Conservation (phyloP, 805 yeast genomes). For the Hanseniaspora jakobsenii region DNA sequence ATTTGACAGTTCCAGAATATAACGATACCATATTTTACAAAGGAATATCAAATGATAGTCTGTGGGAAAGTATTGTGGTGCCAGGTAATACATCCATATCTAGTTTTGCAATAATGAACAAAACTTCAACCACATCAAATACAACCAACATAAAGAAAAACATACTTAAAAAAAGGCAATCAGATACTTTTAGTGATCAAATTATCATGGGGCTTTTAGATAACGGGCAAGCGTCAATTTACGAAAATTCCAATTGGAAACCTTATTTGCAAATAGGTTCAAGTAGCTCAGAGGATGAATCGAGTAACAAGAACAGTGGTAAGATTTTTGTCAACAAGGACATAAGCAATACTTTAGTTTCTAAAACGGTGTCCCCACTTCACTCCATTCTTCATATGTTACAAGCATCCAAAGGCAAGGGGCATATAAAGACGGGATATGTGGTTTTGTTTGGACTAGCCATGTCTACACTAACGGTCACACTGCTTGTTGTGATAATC, state of each 20-base stretch:
- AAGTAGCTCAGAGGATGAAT: slow-evolving; percentile 17
- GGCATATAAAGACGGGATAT: slow-evolving; percentile 39
- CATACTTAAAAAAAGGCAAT: background rate
- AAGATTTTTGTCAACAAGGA: slow-evolving; percentile 32
- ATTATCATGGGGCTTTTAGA: slow-evolving; percentile 19
- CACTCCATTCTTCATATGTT: slow-evolving; percentile 19
- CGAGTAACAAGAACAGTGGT: slow-evolving; percentile 22
- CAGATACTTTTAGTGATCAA: background rate
- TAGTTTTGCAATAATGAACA: too few species aligned
- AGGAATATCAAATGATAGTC: slow-evolving; percentile 1
- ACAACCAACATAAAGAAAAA: background rate
- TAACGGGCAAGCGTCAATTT: slow-evolving; percentile 21
- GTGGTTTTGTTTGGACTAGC: slow-evolving; percentile 62
- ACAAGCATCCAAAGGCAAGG: slow-evolving; percentile 16
- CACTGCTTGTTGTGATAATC: slow-evolving; percentile 33
- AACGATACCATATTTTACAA: slow-evolving; percentile 30
- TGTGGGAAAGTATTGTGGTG: too few species aligned
- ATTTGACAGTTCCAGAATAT: slow-evolving; percentile 38
- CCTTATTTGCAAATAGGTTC: slow-evolving; percentile 19
- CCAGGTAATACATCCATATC: too few species aligned
- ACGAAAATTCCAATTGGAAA: slow-evolving; percentile 22
- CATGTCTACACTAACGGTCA: slow-evolving; percentile 43
- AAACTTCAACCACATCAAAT: background rate
- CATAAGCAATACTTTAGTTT: slow-evolving; percentile 17
- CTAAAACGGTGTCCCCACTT: slow-evolving; percentile 25